A percentile compares a stretch with the other conserved stretches of the same genome.
These are phyloP conservation scores for Backusella parvicylindrica DNA, from an alignment of 192 early-diverging fungal genomes.

Conservation along the genomic window DNA sequence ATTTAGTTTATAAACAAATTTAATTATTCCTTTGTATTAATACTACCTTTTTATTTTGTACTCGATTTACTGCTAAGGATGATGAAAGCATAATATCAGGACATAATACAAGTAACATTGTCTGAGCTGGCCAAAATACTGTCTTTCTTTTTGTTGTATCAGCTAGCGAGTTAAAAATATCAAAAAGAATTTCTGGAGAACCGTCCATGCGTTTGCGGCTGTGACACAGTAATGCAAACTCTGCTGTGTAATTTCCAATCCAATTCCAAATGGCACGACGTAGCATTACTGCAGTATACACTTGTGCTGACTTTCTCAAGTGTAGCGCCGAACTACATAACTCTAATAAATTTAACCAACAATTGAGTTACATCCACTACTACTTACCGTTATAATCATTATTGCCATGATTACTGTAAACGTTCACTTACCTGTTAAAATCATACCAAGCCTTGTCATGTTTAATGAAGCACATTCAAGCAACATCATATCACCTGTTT, in stretches of 20 bases:
- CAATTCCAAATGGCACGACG: slow-evolving; percentile 89
- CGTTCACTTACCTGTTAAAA: slow-evolving; percentile 50
- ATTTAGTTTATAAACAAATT: not conserved
- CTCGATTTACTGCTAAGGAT: slow-evolving; percentile 35
- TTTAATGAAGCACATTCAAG: slow-evolving; percentile 57
- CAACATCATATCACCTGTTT: slow-evolving; percentile 68
- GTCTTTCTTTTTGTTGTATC: slow-evolving; percentile 57
- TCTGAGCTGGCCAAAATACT: slow-evolving; percentile 83
- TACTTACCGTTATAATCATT: not conserved
- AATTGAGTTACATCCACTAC: not conserved
- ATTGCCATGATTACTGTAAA: not conserved
- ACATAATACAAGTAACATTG: slow-evolving; percentile 80
- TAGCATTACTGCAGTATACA: slow-evolving; percentile 65
- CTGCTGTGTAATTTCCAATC: slow-evolving; percentile 78
- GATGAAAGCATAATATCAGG: slow-evolving; percentile 72
- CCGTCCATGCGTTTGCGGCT: slow-evolving; percentile 53
- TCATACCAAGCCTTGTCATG: slow-evolving; percentile 9
- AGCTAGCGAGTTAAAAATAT: slow-evolving; percentile 58
- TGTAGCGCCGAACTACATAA: slow-evolving; percentile 44
- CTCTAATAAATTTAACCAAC: slow-evolving; percentile 26
- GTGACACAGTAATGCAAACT: slow-evolving; percentile 71
- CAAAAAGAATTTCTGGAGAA: slow-evolving; percentile 73
- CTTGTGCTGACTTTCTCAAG: slow-evolving; percentile 64
- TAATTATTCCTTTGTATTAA: not conserved
- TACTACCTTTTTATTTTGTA: slow-evolving; percentile 13